These are phyloP conservation scores for Cucurbita maxima DNA, from an alignment of 306 rosid species.

Conservation along the genomic window DNA sequence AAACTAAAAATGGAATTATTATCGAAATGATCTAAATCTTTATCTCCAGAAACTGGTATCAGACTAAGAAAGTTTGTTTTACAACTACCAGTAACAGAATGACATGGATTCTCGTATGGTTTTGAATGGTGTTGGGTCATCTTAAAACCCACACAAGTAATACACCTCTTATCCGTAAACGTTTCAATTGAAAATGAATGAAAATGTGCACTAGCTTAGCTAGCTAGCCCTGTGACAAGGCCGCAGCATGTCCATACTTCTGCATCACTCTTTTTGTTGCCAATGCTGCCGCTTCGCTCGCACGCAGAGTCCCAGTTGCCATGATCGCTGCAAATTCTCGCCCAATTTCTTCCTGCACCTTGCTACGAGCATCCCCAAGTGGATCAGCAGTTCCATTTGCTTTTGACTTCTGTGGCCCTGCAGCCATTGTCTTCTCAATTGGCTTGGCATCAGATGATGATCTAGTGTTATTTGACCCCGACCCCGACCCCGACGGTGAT, in stretches of 20 bases:
- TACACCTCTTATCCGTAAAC: background rate
- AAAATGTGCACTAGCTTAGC: background rate
- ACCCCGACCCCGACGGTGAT: background rate
- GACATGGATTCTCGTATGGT: background rate
- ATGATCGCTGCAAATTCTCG: conserved; percentile 69
- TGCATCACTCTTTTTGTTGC: conserved; percentile 90
- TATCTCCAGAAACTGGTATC: too few relatives aligned
- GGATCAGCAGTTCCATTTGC: conserved; percentile 36
- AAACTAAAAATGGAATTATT: too few relatives aligned
- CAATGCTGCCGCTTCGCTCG: conserved; percentile 90
- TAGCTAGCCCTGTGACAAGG: conserved; percentile 45
- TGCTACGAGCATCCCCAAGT: conserved; percentile 63
- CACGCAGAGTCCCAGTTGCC: conserved; percentile 83
- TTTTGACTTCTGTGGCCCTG: conserved; percentile 2
- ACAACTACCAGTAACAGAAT: background rate
- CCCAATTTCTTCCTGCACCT: conserved; percentile 75
- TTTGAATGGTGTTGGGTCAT: background rate
- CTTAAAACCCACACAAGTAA: background rate
- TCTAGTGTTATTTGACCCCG: background rate
- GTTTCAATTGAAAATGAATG: background rate
- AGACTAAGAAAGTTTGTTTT: background rate
- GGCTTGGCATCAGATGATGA: conserved; percentile 2
- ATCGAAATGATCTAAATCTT: too few relatives aligned
- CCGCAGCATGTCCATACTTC: conserved; percentile 35
- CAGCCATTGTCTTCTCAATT: conserved; percentile 8